A percentile compares a stretch with the other conserved stretches of the same genome.
Evolutionary conservation across 2,329 filamentous ascomycete species (phyloP).

Genomic region (Conoideocrella luteorostrata): DNA sequence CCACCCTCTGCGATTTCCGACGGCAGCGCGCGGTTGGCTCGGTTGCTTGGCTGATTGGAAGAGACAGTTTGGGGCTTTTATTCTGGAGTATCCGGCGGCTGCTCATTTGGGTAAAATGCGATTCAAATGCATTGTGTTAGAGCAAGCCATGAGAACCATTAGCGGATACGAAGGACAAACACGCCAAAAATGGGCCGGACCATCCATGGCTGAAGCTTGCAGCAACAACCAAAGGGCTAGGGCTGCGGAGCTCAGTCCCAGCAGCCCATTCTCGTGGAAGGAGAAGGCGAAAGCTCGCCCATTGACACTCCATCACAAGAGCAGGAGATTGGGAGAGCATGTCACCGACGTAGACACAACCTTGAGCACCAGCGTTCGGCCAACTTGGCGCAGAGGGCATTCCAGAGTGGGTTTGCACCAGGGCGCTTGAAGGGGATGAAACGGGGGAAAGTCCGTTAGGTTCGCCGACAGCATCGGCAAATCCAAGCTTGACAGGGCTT

Average conservation of each 20-base stretch:
- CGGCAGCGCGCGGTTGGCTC: constrained; percentile 5
- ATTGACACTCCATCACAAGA: too few species aligned
- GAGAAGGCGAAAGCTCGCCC: too few species aligned
- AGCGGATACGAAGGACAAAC: too few species aligned
- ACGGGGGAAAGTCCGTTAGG: constrained; percentile 2
- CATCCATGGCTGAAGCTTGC: too few species aligned
- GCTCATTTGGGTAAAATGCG: neutral
- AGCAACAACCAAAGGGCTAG: too few species aligned
- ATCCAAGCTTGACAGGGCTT: constrained; percentile 1
- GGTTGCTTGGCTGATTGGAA: constrained; percentile 2
- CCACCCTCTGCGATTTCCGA: neutral
- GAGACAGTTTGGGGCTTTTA: neutral
- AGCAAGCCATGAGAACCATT: too few species aligned
- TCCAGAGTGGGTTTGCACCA: neutral
- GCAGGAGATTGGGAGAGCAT: too few species aligned
- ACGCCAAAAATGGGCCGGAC: too few species aligned
- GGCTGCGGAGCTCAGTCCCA: too few species aligned
- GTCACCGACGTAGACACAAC: too few species aligned
- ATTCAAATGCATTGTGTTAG: too few species aligned
- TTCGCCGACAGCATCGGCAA: constrained; percentile 10
- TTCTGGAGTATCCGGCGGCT: neutral
- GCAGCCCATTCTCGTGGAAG: too few species aligned
- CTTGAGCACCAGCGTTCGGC: constrained; percentile 3
- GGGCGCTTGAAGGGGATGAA: constrained; percentile 2
- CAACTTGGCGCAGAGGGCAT: constrained; percentile 1